Evolutionary conservation across 1,284 basidiomycete species (phyloP).

Genomic region (Ganoderma meredithae): DNA sequence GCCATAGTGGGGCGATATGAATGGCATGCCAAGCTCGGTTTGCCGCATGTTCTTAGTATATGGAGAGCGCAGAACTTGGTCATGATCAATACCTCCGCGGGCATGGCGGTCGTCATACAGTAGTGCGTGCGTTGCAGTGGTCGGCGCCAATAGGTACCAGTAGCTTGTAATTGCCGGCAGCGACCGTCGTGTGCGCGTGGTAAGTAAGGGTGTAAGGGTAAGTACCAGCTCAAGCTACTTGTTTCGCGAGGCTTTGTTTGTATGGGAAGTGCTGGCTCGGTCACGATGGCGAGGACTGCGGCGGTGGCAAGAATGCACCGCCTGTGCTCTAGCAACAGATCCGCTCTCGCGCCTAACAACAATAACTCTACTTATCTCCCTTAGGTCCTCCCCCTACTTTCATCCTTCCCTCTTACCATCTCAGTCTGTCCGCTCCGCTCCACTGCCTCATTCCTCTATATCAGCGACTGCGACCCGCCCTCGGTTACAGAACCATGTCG

Average conservation of each 20-base stretch:
- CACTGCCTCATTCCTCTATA: not conserved
- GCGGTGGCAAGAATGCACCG: conserved; percentile 21
- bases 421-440: not conserved
- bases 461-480: not conserved
- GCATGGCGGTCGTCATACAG: no score
- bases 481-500: conserved; percentile 27
- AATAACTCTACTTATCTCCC: not conserved
- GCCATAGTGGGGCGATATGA: no score
- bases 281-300: conserved; percentile 5
- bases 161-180: no score
- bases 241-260: not conserved
- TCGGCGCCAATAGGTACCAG: no score
- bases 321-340: conserved; percentile 10
- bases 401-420: not conserved
- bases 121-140: no score
- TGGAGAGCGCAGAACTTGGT: not conserved
- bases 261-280: not conserved
- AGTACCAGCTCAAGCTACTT: not conserved
- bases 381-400: not conserved
- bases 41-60: not conserved
- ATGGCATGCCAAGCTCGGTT: not conserved
- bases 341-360: conserved; percentile 1
- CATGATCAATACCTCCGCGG: not conserved
- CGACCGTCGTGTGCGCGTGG: no score
- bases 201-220: no score